Evolutionary conservation across 2,329 filamentous ascomycete species (phyloP), one percentile per base, ranked within the genome.

Genomic region (Colletotrichum liaoningense): DNA sequence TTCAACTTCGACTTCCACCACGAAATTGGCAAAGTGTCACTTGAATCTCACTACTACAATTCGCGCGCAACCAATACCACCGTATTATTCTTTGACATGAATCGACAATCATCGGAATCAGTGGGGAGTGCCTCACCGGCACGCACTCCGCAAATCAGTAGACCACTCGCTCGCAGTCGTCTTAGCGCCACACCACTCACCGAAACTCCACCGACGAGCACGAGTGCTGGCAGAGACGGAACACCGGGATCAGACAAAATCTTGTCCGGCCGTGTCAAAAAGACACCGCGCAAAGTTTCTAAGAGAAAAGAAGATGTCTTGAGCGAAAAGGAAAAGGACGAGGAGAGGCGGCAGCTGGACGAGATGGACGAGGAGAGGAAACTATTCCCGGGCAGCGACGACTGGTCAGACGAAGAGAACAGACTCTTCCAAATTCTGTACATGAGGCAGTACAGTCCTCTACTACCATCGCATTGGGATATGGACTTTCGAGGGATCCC

Each of bases 351-450:
- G 22, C 72, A 74, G 16, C 55, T 72, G 26, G 63, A 74, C 7
- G 72, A 74, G 70, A 85, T 89, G 79, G 83, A 86, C 74, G 77
- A 79, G 55, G 84, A 88, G 76, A 87, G 84, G 78, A 68, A 76
- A 33, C 76, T 79, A 1, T 86, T 84, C 65, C 83, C 83, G 0
- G 83, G 83, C 28, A 83, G 87, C 54, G 84, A 83, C 58, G 81
- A 84, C 67, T 90, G 89, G 88, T 83, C 89, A 33, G 79, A 83
- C 11, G 85, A 85, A n/a, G 89, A 90, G 75, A 83, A 85, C 35
- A 78, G 76, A 2, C 79, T 86, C 38, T 86, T 86, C 67, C 82
- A 85, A 76, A 80, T 84, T 49, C 75, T 86, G 2, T 86, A 81
- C 72, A 78, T 83, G 75, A 77, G 84, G n/a, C 81, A 85, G 72